phyloP scores from a whole-genome alignment of 345 rosid genomes.

The Ceriops zippeliana region DNA sequence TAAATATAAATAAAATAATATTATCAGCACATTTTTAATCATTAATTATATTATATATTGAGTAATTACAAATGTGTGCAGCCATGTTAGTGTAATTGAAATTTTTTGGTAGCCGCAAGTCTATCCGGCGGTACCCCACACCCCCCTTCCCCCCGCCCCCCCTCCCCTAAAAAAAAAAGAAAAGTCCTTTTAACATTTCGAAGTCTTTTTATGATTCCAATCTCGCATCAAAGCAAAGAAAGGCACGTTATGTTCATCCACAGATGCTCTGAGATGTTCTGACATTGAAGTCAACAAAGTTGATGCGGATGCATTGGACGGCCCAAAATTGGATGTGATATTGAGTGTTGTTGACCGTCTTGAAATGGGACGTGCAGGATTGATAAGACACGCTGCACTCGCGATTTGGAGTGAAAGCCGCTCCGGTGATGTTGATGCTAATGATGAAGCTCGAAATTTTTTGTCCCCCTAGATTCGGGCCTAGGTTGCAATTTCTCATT shows the following conservation, averaged over 20 bases:
- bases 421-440: neutral
- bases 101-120: too few species aligned
- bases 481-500: neutral
- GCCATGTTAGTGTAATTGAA: too few species aligned
- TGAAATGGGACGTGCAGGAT: neutral
- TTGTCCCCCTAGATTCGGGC: neutral
- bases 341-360: neutral
- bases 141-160: too few species aligned
- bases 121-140: too few species aligned
- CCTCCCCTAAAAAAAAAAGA: too few species aligned
- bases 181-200: too few species aligned
- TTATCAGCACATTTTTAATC: too few species aligned
- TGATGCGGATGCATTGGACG: neutral
- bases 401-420: too few species aligned
- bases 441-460: conserved; percentile 5
- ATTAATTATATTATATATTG: too few species aligned
- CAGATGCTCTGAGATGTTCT: neutral
- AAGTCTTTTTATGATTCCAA: neutral
- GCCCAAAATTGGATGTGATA: neutral
- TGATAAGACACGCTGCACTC: neutral
- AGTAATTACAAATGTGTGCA: too few species aligned
- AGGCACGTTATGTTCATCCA: neutral
- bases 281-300: conserved; percentile 1
- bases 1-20: too few species aligned
- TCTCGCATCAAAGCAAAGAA: neutral